Evolutionary conservation across 176 grass and related monocot species (phyloP).

Genomic region (Cenchrus purpureus): DNA sequence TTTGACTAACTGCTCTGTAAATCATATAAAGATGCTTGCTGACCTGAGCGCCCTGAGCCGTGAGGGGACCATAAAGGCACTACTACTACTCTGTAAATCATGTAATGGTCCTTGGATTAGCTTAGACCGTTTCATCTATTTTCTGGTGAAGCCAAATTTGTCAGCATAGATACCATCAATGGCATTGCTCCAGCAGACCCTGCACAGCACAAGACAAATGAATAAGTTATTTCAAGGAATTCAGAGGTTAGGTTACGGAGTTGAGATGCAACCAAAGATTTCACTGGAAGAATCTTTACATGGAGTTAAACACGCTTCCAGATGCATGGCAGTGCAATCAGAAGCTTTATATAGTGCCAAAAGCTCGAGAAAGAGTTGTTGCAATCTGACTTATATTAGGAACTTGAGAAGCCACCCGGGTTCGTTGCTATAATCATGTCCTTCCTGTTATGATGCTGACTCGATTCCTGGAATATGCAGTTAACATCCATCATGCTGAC

Average conservation of each 20-base stretch:
- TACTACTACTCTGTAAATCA: not conserved
- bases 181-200: not conserved
- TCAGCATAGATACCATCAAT: constrained; percentile 21
- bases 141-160: not conserved
- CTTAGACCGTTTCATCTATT: constrained; percentile 29
- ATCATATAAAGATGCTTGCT: not conserved
- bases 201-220: constrained; percentile 9
- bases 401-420: not conserved
- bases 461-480: not conserved
- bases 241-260: not conserved
- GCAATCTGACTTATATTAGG: not conserved
- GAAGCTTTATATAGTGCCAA: not conserved
- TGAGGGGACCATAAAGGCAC: not conserved
- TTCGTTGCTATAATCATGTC: not conserved
- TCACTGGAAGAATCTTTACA: not conserved
- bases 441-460: not conserved
- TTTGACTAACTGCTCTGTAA: not conserved
- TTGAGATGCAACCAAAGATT: not conserved
- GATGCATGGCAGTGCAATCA: not conserved
- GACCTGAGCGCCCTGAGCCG: not conserved
- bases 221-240: not conserved
- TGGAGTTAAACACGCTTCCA: not conserved
- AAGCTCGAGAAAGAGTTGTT: not conserved
- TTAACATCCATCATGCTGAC: not conserved
- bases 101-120: not conserved